phyloP scores from a whole-genome alignment of 106 monocot species.

The Dendrobium officinale region DNA sequence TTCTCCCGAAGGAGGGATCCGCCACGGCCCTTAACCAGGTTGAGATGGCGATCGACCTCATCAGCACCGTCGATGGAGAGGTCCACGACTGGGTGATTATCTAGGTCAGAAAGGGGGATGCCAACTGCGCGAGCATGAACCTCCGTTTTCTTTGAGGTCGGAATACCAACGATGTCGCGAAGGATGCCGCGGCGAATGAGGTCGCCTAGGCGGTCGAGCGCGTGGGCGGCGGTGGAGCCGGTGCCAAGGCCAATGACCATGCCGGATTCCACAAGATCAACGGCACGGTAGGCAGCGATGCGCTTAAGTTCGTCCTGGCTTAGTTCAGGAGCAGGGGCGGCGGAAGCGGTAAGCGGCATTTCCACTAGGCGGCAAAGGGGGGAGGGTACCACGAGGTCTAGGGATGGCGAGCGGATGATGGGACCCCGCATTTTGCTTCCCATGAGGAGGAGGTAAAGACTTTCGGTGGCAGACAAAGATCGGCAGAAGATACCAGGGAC shows the following conservation, averaged over 20 bases:
- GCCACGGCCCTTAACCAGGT: constrained; percentile 87
- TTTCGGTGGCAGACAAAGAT: not conserved
- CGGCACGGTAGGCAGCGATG: constrained; percentile 65
- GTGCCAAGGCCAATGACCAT: constrained; percentile 88
- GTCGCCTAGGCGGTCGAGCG: constrained; percentile 64
- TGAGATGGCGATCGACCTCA: constrained; percentile 73
- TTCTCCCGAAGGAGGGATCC: constrained; percentile 88
- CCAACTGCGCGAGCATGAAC: constrained; percentile 43
- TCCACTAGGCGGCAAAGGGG: not conserved
- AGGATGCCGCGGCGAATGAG: constrained; percentile 53
- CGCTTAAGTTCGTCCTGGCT: constrained; percentile 75
- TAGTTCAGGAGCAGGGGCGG: not conserved
- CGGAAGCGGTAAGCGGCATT: not conserved
- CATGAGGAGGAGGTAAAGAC: not conserved
- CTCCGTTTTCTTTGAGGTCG: constrained; percentile 69
- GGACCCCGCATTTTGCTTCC: not conserved
- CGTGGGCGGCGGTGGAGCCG: constrained; percentile 84
- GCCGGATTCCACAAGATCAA: constrained; percentile 56
- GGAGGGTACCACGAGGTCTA: not conserved
- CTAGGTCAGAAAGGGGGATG: constrained; percentile 63
- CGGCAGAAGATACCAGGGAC: not conserved
- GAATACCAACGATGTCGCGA: constrained; percentile 58
- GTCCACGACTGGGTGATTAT: constrained; percentile 44
- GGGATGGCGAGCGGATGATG: not conserved
- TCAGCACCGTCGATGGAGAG: constrained; percentile 91